Conservation (phyloP, 2,329 filamentous ascomycete genomes). For the Colletotrichum trifolii region DNA sequence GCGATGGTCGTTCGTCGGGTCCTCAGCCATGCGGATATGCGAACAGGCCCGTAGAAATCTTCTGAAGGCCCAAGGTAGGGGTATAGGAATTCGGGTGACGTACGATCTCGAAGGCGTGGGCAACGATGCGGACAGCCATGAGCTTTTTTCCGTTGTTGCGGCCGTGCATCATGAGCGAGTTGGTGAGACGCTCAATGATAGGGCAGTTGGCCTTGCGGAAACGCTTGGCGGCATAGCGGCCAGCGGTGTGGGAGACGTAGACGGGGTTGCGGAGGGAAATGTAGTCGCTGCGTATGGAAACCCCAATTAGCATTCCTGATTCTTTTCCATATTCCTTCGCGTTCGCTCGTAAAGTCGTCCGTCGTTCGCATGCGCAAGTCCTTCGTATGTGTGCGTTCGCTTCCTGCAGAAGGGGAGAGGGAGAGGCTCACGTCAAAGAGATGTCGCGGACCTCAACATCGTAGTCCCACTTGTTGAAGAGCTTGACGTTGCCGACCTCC, state of each 20-base stretch:
- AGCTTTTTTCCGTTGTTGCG: slow-evolving; percentile 99
- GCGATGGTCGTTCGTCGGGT: background rate
- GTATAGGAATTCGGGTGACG: slow-evolving; percentile 53
- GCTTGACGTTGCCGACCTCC: slow-evolving; percentile 92
- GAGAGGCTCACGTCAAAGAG: slow-evolving; percentile 83
- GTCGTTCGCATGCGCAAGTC: too few relatives aligned
- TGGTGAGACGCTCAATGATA: slow-evolving; percentile 99
- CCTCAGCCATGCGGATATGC: too few relatives aligned
- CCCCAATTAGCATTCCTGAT: slow-evolving; percentile 47
- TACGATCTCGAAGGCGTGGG: slow-evolving; percentile 99
- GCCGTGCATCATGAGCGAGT: slow-evolving; percentile 99
- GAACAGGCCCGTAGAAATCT: too few relatives aligned
- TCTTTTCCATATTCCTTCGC: background rate
- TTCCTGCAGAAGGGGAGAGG: background rate
- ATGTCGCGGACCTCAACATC: slow-evolving; percentile 99
- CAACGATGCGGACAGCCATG: slow-evolving; percentile 99
- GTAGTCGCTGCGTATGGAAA: slow-evolving; percentile 80
- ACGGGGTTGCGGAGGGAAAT: slow-evolving; percentile 99
- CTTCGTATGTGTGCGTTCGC: slow-evolving; percentile 1
- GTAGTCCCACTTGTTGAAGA: slow-evolving; percentile 98
- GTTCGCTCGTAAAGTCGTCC: background rate
- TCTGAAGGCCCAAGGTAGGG: too few relatives aligned
- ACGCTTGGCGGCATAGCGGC: slow-evolving; percentile 98
- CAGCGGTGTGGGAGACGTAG: slow-evolving; percentile 99
- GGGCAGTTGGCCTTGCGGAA: slow-evolving; percentile 99